Evolutionary conservation across 371 early-diverging fungal genomes (phyloP), one percentile per base, ranked within the genome.

Genomic region (Nematocida sp.): DNA sequence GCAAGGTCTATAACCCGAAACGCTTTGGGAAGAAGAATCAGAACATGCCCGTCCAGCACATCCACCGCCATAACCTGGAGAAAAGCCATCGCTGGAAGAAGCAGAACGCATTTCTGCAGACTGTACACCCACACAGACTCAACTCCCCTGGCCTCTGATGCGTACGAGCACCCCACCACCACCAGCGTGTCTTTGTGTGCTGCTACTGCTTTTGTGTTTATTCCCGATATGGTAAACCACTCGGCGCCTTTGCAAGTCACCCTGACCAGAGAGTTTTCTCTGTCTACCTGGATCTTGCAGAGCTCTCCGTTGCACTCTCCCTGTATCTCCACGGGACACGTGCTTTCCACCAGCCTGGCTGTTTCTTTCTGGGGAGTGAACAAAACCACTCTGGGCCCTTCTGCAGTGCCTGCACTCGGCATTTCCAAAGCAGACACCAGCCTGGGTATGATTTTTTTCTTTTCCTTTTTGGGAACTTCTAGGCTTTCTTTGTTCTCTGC

Each of bases 61-160:
- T 78, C 80, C 8, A 78, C 56, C 36, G 63, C 58, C 19, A 58
- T 48, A 11, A 80, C 67, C n/a, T 50, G 5, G 37, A 3, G 13
- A n/a, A 66, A 66, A 5, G 66, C 40, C 32, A 80, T 66, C n/a
- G 60, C 77, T 13, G 83, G 83, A 25, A 76, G 32, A 5, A 78
- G 8, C 21, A 80, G 79, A 3, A 57, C 62, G 1, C 83, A 77
- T 23, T 76, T 79, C 25, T 46, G 51, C 15, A 82, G n/a, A 48
- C 57, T 31, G 53, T 80, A 80, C 13, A 82, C 40, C 62, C 64
- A 64, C 5, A 76, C 13, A 15, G 23, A 66, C 7, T 60, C 63
- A 36, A 74, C 51, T 21, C 58, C 57, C 23, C 63, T 38, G 3
- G 21, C 27, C 23, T 25, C 36, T 3, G 19, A 21, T 40, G 62